phyloP scores from a whole-genome alignment of 805 yeast species.

The Saturnispora halmiae region DNA sequence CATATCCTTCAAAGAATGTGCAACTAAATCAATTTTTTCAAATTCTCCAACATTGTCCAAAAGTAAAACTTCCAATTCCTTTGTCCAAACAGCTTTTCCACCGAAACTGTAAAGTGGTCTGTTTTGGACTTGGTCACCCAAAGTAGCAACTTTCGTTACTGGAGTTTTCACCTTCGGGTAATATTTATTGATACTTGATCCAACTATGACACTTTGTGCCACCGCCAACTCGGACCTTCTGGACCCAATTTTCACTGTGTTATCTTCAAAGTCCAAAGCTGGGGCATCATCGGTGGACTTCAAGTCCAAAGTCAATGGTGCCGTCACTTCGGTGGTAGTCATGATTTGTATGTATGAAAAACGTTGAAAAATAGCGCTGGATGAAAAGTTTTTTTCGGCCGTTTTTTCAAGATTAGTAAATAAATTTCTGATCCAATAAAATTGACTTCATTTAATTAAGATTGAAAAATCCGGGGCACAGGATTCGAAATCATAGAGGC shows the following conservation, averaged over 20 bases:
- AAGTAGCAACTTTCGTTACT: conserved; percentile 69
- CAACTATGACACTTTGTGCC: conserved; percentile 71
- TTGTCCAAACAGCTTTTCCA: conserved; percentile 94
- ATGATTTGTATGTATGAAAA: neutral
- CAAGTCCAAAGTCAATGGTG: conserved; percentile 12
- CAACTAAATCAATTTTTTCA: conserved; percentile 76
- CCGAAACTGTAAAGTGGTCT: conserved; percentile 91
- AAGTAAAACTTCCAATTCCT: conserved; percentile 77
- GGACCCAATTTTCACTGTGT: conserved; percentile 58
- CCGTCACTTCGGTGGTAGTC: conserved; percentile 6
- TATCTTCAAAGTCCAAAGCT: conserved; percentile 4
- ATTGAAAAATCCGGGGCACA: no score
- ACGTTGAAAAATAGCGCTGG: neutral
- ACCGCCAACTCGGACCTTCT: conserved; percentile 84
- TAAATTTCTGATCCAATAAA: no score
- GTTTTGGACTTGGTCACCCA: conserved; percentile 82
- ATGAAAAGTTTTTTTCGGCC: neutral
- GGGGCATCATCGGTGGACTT: conserved; percentile 6
- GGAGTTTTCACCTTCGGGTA: conserved; percentile 66
- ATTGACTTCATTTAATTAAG: no score
- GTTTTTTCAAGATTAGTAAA: no score
- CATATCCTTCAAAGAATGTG: conserved; percentile 85
- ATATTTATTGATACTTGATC: conserved; percentile 40
- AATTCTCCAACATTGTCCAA: conserved; percentile 53
- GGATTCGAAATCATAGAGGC: no score